Base-by-base conservation (phyloP, 73 alveolate species). In the Loxodes magnus region DNA sequence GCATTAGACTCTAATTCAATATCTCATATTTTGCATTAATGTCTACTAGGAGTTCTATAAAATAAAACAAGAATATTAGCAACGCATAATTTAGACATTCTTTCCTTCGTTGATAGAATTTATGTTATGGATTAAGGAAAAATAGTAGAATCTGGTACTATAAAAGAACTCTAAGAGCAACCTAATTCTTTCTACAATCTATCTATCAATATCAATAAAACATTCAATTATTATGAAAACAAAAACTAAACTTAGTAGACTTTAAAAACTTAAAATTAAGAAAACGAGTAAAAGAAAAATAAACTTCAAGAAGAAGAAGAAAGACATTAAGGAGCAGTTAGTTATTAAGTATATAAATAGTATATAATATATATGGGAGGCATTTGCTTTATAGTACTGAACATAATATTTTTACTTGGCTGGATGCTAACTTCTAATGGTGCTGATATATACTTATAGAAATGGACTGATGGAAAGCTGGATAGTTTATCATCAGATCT, bases 1-100 rank as follows among this genome's bases (percentile, higher is more conserved):
- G 89, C 97, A 9, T 71, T 87, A 35, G 97, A 87, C 55, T 76
- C 88, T 12, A 51, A 81, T 62, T 84, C 82, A 16, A 77, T 81
- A 23, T 69, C 62, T 41, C 59, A 61, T 64, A 63, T 87, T 3
- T 82, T 87, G 77, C 21, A 71, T 27, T 51, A 76, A 30, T 77
- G 86, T 19, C 42, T 87, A 24, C 31, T 58, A 51, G 49, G 61
- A 27, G 50, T 67, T 31, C 63, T 87, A 12, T 43, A 56, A 39
- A 56, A 61, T 50, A 87, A 87, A 59, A 82, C 97, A 10, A 51
- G 92, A 38, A 46, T 87, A 20, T 56, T 88, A 48, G 79, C 84
- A 3, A 82, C 97, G 20, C 94, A 88, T 56, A 86, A 93, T 17
- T 68, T 81, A 29, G 88, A 73, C 44, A 82, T 67, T 57, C 57